Percentiles rank a stretch among this genome's conserved stretches.
Conservation (phyloP, 2,329 filamentous ascomycete genomes). For the Leptographium lundbergii region DNA sequence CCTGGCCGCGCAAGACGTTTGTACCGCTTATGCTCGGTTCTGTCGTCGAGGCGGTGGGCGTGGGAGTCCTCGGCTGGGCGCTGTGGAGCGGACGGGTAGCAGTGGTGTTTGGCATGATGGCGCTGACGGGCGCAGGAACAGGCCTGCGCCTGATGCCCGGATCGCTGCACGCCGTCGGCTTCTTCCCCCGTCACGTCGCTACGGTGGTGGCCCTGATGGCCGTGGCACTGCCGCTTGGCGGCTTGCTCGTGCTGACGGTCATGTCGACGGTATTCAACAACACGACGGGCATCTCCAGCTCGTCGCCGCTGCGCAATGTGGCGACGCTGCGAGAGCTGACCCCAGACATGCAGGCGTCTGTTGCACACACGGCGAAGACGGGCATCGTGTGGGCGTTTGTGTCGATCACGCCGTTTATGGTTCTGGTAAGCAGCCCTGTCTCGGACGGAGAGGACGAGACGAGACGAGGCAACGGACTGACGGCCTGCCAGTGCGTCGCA, state of each 20-base stretch:
- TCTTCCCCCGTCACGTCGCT: conserved; percentile 44
- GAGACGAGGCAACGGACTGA: background rate
- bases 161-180: conserved; percentile 48
- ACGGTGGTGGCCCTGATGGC: conserved; percentile 46
- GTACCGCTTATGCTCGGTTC: conserved; percentile 42
- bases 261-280: conserved; percentile 62
- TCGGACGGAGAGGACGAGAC: background rate
- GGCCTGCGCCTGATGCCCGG: conserved; percentile 51
- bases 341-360: background rate
- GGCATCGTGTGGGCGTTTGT: conserved; percentile 57
- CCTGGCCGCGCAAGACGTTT: conserved; percentile 49
- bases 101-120: conserved; percentile 55
- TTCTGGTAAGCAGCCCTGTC: conserved; percentile 18
- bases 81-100: conserved; percentile 29
- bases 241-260: conserved; percentile 51
- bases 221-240: conserved; percentile 48
- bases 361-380: background rate
- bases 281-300: conserved; percentile 15
- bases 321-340: conserved; percentile 11
- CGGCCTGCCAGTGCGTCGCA: conserved; percentile 14
- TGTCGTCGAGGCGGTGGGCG: conserved; percentile 42
- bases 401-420: conserved; percentile 46
- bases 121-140: conserved; percentile 46
- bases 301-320: conserved; percentile 21
- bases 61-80: conserved; percentile 45